Conservation (phyloP, 495 filamentous ascomycete species). For the Tuber aestivum region DNA sequence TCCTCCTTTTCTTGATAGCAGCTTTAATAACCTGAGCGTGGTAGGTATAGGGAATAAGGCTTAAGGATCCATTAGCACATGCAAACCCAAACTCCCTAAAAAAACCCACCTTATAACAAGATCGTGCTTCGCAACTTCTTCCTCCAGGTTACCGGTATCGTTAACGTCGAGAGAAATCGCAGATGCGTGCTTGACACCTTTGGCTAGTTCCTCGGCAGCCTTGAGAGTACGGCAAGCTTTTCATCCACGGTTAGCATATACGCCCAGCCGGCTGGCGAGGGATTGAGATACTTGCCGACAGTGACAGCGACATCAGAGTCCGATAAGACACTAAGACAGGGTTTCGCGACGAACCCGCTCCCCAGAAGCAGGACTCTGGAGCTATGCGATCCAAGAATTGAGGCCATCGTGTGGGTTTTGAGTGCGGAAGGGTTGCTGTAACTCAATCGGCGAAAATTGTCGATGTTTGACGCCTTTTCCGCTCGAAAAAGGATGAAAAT, state of each 20-base stretch:
- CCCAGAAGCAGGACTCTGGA: conserved; percentile 65
- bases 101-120: conserved; percentile 57
- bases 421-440: not conserved
- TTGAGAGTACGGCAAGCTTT: conserved; percentile 80
- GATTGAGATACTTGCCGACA: conserved; percentile 59
- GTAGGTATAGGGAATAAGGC: conserved; percentile 87
- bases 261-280: conserved; percentile 9
- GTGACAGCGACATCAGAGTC: conserved; percentile 72
- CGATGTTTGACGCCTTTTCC: not conserved
- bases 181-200: conserved; percentile 62
- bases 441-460: not conserved
- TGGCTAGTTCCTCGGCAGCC: conserved; percentile 65
- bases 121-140: conserved; percentile 68
- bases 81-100: not conserved
- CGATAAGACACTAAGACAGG: conserved; percentile 70
- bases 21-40: conserved; percentile 86
- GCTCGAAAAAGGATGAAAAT: not conserved
- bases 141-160: conserved; percentile 66
- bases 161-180: conserved; percentile 79
- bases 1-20: conserved; percentile 86
- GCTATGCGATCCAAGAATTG: not conserved
- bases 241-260: conserved; percentile 12
- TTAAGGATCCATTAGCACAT: conserved; percentile 6
- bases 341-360: conserved; percentile 73
- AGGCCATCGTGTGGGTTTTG: not conserved